phyloP scores from a whole-genome alignment of 768 basidiomycete species.

The Mycena olivaceomarginata region DNA sequence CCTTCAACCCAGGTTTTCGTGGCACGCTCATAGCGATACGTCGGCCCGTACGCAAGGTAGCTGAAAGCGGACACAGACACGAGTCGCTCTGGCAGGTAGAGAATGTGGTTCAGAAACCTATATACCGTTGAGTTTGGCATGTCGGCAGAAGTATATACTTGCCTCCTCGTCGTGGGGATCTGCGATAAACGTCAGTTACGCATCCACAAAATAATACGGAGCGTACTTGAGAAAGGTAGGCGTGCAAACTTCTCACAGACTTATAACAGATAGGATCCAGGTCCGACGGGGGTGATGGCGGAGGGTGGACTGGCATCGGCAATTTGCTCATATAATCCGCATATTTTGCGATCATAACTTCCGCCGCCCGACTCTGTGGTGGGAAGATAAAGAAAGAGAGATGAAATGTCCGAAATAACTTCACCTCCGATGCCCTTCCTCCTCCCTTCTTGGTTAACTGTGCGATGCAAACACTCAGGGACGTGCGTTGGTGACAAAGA shows the following conservation, averaged over 20 bases:
- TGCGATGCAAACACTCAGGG: not conserved
- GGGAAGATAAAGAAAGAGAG: not conserved
- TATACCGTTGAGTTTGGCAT: not conserved
- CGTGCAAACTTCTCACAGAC: not conserved
- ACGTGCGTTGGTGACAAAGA: not conserved
- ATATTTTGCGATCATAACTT: not conserved
- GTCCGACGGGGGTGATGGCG: not conserved
- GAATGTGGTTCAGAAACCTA: constrained; percentile 22
- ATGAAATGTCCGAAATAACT: not conserved
- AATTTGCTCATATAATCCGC: constrained; percentile 1
- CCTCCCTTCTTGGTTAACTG: not conserved
- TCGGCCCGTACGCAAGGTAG: constrained; percentile 1
- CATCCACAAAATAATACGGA: not conserved
- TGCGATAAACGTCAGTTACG: not conserved
- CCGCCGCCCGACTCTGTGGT: not conserved
- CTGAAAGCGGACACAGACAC: not conserved
- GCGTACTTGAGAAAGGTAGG: not conserved
- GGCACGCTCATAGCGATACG: not conserved
- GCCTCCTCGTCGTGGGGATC: constrained; percentile 8
- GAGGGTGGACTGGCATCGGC: not conserved
- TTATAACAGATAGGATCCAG: constrained; percentile 2
- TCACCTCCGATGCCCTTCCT: not conserved
- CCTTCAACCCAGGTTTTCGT: too few relatives aligned
- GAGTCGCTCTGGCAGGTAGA: constrained; percentile 23
- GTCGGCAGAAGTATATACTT: not conserved